These are phyloP conservation scores for Porcisia hertigi DNA, from an alignment of 208 protist species.

Conservation along the genomic window DNA sequence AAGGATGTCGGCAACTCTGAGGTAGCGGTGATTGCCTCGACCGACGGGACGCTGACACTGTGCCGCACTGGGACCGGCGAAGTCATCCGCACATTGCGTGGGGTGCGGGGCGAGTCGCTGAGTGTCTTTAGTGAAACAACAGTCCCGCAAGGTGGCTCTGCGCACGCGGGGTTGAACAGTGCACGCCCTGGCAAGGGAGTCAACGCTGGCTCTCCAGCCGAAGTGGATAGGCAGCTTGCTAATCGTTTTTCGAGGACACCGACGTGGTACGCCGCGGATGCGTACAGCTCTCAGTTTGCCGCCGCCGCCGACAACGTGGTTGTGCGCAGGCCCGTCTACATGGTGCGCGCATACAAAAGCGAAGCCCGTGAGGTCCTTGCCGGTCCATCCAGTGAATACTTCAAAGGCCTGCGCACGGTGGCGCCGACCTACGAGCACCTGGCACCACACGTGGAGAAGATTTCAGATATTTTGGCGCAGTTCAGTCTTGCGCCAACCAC, in stretches of 20 bases:
- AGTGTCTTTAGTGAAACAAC: neutral
- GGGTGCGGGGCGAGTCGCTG: constrained; percentile 43
- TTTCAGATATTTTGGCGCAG: constrained; percentile 62
- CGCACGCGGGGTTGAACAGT: neutral
- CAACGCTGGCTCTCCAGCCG: neutral
- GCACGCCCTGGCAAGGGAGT: constrained; percentile 2
- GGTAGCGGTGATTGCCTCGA: constrained; percentile 62
- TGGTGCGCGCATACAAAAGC: constrained; percentile 75
- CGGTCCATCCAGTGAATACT: constrained; percentile 74
- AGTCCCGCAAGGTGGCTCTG: constrained; percentile 7
- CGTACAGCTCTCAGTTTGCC: constrained; percentile 6
- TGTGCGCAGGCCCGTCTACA: constrained; percentile 70
- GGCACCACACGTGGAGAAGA: constrained; percentile 37
- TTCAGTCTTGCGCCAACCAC: constrained; percentile 42
- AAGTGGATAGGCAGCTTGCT: neutral
- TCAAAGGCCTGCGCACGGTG: constrained; percentile 71
- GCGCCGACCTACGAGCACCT: constrained; percentile 87
- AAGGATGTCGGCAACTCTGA: constrained; percentile 71
- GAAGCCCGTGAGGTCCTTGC: constrained; percentile 84
- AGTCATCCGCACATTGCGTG: constrained; percentile 78
- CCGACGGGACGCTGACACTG: constrained; percentile 87
- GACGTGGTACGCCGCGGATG: constrained; percentile 22
- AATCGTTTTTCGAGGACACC: neutral
- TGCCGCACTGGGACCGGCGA: constrained; percentile 66
- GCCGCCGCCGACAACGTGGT: constrained; percentile 32